phyloP scores from a whole-genome alignment of 2,329 filamentous ascomycete genomes.

The Sporothrix dimorphospora region DNA sequence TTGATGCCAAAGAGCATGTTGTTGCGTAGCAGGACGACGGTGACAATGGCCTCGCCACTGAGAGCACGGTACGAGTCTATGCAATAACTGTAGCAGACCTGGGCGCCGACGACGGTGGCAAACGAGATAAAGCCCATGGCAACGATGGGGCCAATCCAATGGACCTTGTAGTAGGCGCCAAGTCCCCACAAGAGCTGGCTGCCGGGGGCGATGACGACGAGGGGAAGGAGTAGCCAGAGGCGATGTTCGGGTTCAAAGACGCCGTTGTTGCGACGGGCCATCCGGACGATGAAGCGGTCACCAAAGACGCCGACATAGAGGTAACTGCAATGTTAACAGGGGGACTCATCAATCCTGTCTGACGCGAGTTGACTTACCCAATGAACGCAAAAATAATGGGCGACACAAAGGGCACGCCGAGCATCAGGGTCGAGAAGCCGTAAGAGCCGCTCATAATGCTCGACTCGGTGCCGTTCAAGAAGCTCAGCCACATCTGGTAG shows the following conservation, averaged over 20 bases:
- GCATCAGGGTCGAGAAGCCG: slow-evolving; percentile 1
- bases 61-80: background rate
- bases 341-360: background rate
- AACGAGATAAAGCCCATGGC: slow-evolving; percentile 9
- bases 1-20: slow-evolving; percentile 8
- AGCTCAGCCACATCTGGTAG: slow-evolving; percentile 4
- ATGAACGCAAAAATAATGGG: background rate
- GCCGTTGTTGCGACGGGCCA: slow-evolving; percentile 3
- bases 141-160: background rate
- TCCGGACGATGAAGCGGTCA: background rate
- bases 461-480: background rate
- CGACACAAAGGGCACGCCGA: background rate
- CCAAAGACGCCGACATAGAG: slow-evolving; percentile 3
- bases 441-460: background rate
- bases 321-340: background rate
- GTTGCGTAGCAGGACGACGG: background rate
- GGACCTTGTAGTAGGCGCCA: slow-evolving; percentile 6
- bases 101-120: background rate
- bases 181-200: background rate
- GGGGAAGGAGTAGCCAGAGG: background rate
- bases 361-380: background rate
- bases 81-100: slow-evolving; percentile 9
- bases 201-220: background rate
- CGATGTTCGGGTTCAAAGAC: background rate
- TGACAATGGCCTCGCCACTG: slow-evolving; percentile 5